Base-by-base conservation (phyloP, 352 stramenopile species). In the Pythium pectinolyticum region DNA sequence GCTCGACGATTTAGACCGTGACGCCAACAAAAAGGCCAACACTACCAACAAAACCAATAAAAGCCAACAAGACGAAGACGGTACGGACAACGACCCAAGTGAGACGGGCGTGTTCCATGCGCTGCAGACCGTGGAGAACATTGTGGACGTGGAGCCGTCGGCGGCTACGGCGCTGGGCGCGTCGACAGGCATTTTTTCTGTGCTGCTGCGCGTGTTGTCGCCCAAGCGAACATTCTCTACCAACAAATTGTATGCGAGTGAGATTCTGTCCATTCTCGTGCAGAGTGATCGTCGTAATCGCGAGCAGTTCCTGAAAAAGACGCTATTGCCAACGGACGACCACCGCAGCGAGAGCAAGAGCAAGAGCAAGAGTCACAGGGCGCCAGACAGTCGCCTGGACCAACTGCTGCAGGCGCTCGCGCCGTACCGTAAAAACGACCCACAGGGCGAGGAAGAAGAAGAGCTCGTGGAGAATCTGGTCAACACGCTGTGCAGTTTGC, bases 381-480 rank as follows among this genome's bases (percentile, higher is more conserved):
- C 41, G 14, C 39, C 49, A 6, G 51, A 75, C 19, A 75, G 96
- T 62, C 86, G 84, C 11, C 82, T 98, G 40, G 92, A 98, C 68
- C 58, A 67, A 14, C 64, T 98, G 17, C 72, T 98, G 11, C 82
- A 95, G 72, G 75, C 77, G 15, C 73, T 96, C 30, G 85, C 85
- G 20, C 56, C 65, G 27, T 96, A 90, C 73, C 72, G 89, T 12
- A 93, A 94, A 52, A 69, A 66, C 15, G 78, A 95, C 59, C 85
- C 89, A 8, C 34, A 51, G 6, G 41, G 45, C 20, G 61, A 74
- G 31, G 72, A 91, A 25, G 86, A 97, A 67, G 82, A 94, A 65
- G 92, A 97, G 76, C 88, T 88, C 27, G 68, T 97, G 4, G 89
- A 98, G 68, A 98, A 98, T 64, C 53, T 94, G 14, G 85, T 95